Evolutionary conservation across 1,139 yeast species (phyloP), one percentile per base, ranked within the genome.

Genomic region (Blastobotrys apis): DNA sequence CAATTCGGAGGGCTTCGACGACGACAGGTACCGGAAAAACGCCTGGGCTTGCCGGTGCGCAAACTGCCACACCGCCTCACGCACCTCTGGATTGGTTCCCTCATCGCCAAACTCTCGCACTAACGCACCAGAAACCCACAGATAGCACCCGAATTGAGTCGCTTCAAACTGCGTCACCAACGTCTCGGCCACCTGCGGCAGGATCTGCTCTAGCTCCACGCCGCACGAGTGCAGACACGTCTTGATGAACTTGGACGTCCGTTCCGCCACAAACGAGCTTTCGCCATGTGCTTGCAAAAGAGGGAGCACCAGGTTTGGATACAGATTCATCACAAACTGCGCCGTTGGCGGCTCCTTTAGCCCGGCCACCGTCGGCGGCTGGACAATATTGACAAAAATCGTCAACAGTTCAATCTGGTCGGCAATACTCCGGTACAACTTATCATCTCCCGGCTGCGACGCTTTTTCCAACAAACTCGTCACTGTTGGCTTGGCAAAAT

Each of bases 101-200:
- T 78, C 85, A 59, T 80, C 86, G 23, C 85, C 83, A 64, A 76
- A 88, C 51, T 85, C 94, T 49, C 87, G 77, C 43, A 90, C 78
- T 25, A 87, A 69, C 4, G 85, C 75, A 3, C 96, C 97, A 2
- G 95, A 82, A 15, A 86, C 94, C 94, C 95, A 90, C 47, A 90
- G 68, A 60, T 83, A 90, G 62, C 95, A 85, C 2, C 97, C 97
- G 58, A 69, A 78, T 36, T 80, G 77, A 27, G 82, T 82, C 38
- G 69, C 66, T 39, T 79, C 73, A 66, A 87, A 90, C 4, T 94
- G 92, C 33, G 73, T 72, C 1, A 73, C 76, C 48, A 86, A 72
- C 17, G 76, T 69, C 46, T 71, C 75, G 1, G 88, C 90, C 40
- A 87, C 73, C 10, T 77, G 71, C 2, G 81, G 77, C 29, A 90